A percentile compares a stretch with the other conserved stretches of the same genome.
Evolutionary conservation across 169 alveolate genomes (phyloP).

Genomic region (Babesia microti): DNA sequence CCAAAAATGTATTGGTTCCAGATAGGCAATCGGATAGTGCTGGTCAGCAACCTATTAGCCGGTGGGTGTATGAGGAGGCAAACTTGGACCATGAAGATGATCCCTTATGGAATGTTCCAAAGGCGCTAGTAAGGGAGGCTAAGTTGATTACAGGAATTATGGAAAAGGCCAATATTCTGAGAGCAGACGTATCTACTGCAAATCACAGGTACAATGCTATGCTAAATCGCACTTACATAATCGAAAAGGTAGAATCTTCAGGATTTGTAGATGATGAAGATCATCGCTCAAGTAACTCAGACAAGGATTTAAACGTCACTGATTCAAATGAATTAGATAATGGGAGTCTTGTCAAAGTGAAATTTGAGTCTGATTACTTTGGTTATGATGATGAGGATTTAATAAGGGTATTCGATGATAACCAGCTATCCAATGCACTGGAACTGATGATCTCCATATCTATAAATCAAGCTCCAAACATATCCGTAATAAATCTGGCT

Average conservation of each 20-base stretch:
- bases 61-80: slow-evolving; percentile 8
- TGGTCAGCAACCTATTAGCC: background rate
- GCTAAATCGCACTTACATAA: slow-evolving; percentile 4
- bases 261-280: background rate
- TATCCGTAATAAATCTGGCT: slow-evolving; percentile 13
- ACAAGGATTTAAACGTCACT: slow-evolving; percentile 6
- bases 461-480: slow-evolving; percentile 9
- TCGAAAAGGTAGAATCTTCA: background rate
- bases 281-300: background rate
- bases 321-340: slow-evolving; percentile 2
- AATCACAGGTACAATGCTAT: slow-evolving; percentile 15
- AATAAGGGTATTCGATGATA: slow-evolving; percentile 9
- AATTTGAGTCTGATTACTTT: slow-evolving; percentile 17
- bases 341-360: slow-evolving; percentile 18
- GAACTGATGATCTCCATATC: slow-evolving; percentile 3
- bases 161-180: background rate
- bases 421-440: slow-evolving; percentile 7
- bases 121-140: slow-evolving; percentile 11
- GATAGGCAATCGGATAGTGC: slow-evolving; percentile 4
- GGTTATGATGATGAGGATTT: slow-evolving; percentile 20
- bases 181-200: slow-evolving; percentile 7
- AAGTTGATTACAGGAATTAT: slow-evolving; percentile 8
- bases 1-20: too few species aligned
- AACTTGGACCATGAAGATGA: slow-evolving; percentile 1
- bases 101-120: slow-evolving; percentile 1